Base-by-base conservation (phyloP, 495 filamentous ascomycete genomes). In the Penicillium taxi region DNA sequence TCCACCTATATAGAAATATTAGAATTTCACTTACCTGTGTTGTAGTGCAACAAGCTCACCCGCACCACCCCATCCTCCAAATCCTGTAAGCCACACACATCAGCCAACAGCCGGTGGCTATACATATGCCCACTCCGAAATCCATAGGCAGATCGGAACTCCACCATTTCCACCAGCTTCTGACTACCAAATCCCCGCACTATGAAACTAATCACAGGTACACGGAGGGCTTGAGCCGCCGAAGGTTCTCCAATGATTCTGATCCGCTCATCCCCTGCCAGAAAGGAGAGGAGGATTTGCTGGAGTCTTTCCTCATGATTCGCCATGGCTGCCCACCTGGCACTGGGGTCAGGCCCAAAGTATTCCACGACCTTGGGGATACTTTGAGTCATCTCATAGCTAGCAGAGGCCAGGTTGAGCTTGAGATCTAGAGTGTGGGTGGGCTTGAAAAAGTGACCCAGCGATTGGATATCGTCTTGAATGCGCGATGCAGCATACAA, bases 21-120 rank as follows among this genome's bases (percentile, higher is more conserved):
- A 22, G 9, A 11, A 29, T 14, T 11, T 12, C 37, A 17, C 73
- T 70, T 48, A 79, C 80, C 59, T 5, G 77, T 84, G 50, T 86
- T 88, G 61, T 86, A 86, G 63, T 85, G 81, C 55, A 81, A 70
- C 63, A 84, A 65, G 47, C 73, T 80, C 23, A 84, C 77, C 53
- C 82, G 72, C 11, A 83, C 69, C 13, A 86, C 76, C 2, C 80
- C 82, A 42, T 80, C 75, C 26, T 64, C 53, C 25, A 53, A 41
- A 43, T 60, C 53, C 24, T 42, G 68, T 37, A 84, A 43, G 2
- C 70, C 71, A 19, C 84, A 52, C 6, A 81, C 57, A n/a, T 81
- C 73, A 26, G 69, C 44, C 7, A 77, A 57, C 49, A 86, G 48
- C 41, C 80, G 54, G 37, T 76, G 66, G 32, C 71, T 77, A 55